Base-by-base conservation (phyloP, 2,329 filamentous ascomycete species). In the Macrophomina tecta region DNA sequence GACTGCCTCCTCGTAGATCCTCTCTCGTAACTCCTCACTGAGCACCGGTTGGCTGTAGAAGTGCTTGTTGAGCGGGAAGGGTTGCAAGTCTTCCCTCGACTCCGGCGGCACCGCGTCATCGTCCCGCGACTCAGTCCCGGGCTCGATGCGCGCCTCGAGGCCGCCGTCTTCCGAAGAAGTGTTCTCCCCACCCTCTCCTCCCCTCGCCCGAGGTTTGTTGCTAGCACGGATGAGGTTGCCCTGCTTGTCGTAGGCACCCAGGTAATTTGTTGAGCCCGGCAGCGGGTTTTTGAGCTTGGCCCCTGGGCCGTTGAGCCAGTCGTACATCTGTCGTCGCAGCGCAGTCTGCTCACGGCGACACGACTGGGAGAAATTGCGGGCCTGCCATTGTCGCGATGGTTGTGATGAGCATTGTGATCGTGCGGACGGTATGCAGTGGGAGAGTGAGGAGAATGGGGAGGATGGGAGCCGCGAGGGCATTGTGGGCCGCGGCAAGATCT, bases 31-130 rank as follows among this genome's bases (percentile, higher is more conserved):
- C 18, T 84, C 81, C 72, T 96, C 91, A 69, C 89, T 89, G 70
- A 97, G 83, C 28, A 97, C 91, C 4, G 85, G 82, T 76, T 91
- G 85, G 73, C 89, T 92, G 69, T 83, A 80, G 79, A 94, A 97
- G 30, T 85, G 76, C 4, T 80, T 81, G 77, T 97, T 97, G 60
- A 87, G 76, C 0, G 93, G 93, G 70, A 95, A 97, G 0, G 92
- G 92, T 5, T 71, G 72, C 18, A 80, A 70, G 68, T 77, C 79
- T 70, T 75, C 71, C 52, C 55, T 70, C 51, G 67, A 73, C 68
- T 79, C 76, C 32, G 72, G 76, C 40, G 70, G 74, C 32, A 78
- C 70, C 28, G 40, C 36, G 23, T 71, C 51, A 8, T 68, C 61
- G 14, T 68, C 61, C 18, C 65, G 56, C 2, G 60, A 67, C n/a